These are phyloP conservation scores for Incumbomyces lentus DNA, from an alignment of 2,329 filamentous ascomycete species.

Conservation along the genomic window DNA sequence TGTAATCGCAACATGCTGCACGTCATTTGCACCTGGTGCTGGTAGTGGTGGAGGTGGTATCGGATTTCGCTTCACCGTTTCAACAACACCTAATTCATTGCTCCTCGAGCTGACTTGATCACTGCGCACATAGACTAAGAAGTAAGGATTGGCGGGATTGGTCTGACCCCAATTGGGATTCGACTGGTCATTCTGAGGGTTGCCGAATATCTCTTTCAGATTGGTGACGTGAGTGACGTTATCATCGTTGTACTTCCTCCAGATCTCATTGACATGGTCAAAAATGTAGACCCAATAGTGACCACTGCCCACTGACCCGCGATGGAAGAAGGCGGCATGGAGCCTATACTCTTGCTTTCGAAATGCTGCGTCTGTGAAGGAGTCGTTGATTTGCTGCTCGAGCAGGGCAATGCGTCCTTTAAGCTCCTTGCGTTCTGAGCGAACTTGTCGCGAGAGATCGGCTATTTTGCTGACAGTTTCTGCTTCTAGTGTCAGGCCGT, in stretches of 20 bases:
- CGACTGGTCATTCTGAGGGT: conserved; percentile 9
- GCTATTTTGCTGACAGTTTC: conserved; percentile 11
- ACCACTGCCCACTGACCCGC: conserved; percentile 56
- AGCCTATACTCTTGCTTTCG: conserved; percentile 64
- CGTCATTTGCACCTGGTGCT: background rate
- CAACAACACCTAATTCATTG: conserved; percentile 35
- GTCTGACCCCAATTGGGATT: conserved; percentile 33
- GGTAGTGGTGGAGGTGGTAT: background rate
- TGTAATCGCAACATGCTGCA: background rate
- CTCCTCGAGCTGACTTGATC: conserved; percentile 46
- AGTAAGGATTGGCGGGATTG: conserved; percentile 46
- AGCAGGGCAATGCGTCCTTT: conserved; percentile 36
- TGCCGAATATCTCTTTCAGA: conserved; percentile 47
- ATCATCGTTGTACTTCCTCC: conserved; percentile 92
- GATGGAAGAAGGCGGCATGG: conserved; percentile 88
- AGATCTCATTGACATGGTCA: conserved; percentile 70
- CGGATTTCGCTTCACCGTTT: conserved; percentile 43
- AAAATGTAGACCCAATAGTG: conserved; percentile 98
- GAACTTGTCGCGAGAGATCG: conserved; percentile 12
- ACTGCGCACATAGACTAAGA: conserved; percentile 68
- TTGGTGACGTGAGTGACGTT: conserved; percentile 60
- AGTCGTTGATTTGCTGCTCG: conserved; percentile 40
- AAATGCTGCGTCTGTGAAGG: conserved; percentile 49
- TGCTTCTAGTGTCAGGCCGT: background rate
- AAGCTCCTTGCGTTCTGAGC: conserved; percentile 19